Evolutionary conservation across 768 basidiomycete genomes (phyloP).

Genomic region (Russula virescens): DNA sequence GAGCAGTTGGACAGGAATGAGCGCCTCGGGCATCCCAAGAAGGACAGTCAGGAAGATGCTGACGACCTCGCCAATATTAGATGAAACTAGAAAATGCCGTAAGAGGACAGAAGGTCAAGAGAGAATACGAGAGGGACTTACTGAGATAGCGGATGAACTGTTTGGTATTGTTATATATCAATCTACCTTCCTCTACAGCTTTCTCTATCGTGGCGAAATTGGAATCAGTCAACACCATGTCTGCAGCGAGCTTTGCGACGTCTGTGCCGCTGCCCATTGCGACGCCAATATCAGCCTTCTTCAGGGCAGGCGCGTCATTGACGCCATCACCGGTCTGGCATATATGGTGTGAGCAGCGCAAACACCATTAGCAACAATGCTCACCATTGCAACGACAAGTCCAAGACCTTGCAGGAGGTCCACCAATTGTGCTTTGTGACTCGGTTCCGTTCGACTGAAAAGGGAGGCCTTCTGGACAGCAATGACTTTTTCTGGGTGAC

Average conservation of each 20-base stretch:
- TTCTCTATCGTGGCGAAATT: constrained; percentile 97
- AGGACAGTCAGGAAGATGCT: constrained; percentile 96
- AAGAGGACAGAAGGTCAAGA: constrained; percentile 8
- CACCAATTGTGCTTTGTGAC: constrained; percentile 91
- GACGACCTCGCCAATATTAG: constrained; percentile 96
- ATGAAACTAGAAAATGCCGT: constrained; percentile 55
- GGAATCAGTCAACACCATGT: constrained; percentile 96
- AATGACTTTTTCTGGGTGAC: constrained; percentile 70
- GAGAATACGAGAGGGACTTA: constrained; percentile 35
- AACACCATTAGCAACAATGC: constrained; percentile 19
- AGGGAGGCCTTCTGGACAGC: constrained; percentile 86
- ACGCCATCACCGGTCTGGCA: constrained; percentile 90
- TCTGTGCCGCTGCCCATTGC: constrained; percentile 99
- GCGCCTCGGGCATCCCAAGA: constrained; percentile 98
- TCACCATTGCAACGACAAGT: constrained; percentile 91
- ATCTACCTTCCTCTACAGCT: constrained; percentile 94
- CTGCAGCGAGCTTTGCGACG: constrained; percentile 95
- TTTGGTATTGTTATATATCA: constrained; percentile 99
- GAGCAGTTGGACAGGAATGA: constrained; percentile 95
- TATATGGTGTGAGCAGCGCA: constrained; percentile 15
- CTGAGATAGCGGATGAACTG: constrained; percentile 99
- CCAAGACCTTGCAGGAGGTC: constrained; percentile 89
- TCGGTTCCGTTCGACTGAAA: constrained; percentile 92
- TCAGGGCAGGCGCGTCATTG: constrained; percentile 95
- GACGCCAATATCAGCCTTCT: constrained; percentile 96